Evolutionary conservation across 495 filamentous ascomycete genomes (phyloP), one percentile per base, ranked within the genome.

Genomic region (Trichoderma reesei): DNA sequence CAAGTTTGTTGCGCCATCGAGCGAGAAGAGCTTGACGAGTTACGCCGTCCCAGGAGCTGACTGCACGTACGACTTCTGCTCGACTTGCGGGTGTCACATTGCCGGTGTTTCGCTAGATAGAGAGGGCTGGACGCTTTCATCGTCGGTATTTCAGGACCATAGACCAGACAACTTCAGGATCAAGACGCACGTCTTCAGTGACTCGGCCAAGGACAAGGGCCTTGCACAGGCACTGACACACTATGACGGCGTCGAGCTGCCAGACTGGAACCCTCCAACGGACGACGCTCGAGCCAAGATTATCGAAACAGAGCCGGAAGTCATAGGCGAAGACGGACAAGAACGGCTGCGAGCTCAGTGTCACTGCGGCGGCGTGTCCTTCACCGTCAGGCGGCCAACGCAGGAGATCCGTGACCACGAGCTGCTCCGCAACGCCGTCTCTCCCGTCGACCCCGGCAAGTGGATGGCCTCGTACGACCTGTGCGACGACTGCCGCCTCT

Each of bases 51-150:
- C 80, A 5, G 51, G 48, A 5, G 66, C 78, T 13, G 69, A 78
- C 39, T 63, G 83, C 4, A 80, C 75, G 41, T 82, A 84, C n/a
- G 83, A 83, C 67, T 89, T 89, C 77, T 91, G 89, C 76, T 71
- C 72, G 39, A 84, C 76, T 36, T 92, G 89, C 68, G 88, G 87
- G 62, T 80, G 83, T 44, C 84, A 88, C 67, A 78, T 84, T 66
- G 83, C 86, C 41, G 68, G 74, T 59, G 69, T 72, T 5, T 71
- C 72, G 48, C 51, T 83, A 62, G 80, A 83, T 18, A 61, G 69
- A 11, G 71, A 68, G 39, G 65, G 70, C 38, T 77, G 75, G 75
- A 65, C 68, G 64, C 56, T 72, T 13, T 67, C 72, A 0, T 66
- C 68, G 39, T 71, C 72, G 63, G 69, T 75, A 46, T 74, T 77